These are phyloP conservation scores for Fusarium succisae DNA, from an alignment of 2,329 filamentous ascomycete genomes.

Conservation along the genomic window DNA sequence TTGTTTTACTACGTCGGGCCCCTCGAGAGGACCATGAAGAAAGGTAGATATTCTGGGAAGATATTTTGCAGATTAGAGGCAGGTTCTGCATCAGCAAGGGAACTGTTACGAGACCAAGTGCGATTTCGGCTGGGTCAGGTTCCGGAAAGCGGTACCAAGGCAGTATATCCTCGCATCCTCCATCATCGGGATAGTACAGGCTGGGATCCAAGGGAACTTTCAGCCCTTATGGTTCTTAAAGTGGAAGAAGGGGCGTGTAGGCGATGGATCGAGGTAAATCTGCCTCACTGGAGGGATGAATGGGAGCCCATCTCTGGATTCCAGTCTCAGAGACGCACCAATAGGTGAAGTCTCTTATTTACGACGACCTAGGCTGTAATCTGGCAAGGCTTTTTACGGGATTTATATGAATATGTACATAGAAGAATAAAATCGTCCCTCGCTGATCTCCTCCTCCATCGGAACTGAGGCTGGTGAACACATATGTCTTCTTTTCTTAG, in stretches of 20 bases:
- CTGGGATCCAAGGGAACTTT: not conserved
- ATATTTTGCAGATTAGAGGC: not conserved
- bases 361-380: accelerated
- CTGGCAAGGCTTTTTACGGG: accelerated
- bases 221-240: not conserved
- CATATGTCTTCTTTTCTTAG: accelerated
- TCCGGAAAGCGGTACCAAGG: not conserved
- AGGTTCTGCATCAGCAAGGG: not conserved
- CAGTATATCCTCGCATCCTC: not conserved
- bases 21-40: not conserved
- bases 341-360: not conserved
- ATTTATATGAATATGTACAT: not conserved
- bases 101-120: not conserved
- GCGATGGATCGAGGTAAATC: not conserved
- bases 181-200: not conserved
- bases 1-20: slow-evolving; percentile 14
- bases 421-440: not conserved
- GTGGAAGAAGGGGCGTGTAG: not conserved
- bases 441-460: accelerated
- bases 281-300: not conserved
- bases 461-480: not conserved
- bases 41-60: accelerated
- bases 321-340: not conserved
- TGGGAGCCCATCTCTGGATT: not conserved
- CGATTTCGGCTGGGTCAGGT: not conserved